Conservation (phyloP, 805 yeast species). For the Metschnikowia amazonensis region DNA sequence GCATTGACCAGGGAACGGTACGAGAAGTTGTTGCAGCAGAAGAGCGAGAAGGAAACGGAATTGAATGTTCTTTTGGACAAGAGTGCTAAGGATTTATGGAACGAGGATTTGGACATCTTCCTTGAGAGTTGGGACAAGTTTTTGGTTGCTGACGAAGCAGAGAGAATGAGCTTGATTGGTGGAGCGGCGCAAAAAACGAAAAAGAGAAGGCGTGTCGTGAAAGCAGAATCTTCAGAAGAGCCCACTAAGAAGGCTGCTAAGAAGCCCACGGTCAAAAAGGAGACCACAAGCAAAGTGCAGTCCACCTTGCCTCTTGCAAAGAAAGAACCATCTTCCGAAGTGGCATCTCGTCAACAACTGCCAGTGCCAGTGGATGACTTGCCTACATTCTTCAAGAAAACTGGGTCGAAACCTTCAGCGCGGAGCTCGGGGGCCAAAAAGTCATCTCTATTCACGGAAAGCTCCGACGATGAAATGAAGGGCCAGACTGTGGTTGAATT, state of each 20-base stretch:
- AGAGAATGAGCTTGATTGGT: conserved; percentile 49
- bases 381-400: conserved; percentile 17
- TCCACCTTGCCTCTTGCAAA: conserved; percentile 9
- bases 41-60: conserved; percentile 68
- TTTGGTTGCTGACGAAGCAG: conserved; percentile 59
- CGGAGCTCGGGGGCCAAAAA: conserved; percentile 5
- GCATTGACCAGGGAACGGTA: conserved; percentile 88
- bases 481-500: conserved; percentile 6
- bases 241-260: conserved; percentile 12
- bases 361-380: conserved; percentile 11
- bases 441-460: conserved; percentile 14
- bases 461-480: conserved; percentile 15
- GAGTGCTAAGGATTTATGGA: conserved; percentile 88
- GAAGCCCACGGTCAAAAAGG: conserved; percentile 4
- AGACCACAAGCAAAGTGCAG: conserved; percentile 7
- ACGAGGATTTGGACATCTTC: conserved; percentile 73
- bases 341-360: not conserved
- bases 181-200: conserved; percentile 36
- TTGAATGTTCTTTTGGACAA: conserved; percentile 60
- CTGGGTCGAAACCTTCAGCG: not conserved
- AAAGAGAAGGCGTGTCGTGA: conserved; percentile 30
- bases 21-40: conserved; percentile 70
- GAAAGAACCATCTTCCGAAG: conserved; percentile 2
- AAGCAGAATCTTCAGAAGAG: conserved; percentile 9
- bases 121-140: conserved; percentile 62